Evolutionary conservation across 805 yeast species (phyloP), one percentile per base, ranked within the genome.

Genomic region (Spathaspora passalidarum): DNA sequence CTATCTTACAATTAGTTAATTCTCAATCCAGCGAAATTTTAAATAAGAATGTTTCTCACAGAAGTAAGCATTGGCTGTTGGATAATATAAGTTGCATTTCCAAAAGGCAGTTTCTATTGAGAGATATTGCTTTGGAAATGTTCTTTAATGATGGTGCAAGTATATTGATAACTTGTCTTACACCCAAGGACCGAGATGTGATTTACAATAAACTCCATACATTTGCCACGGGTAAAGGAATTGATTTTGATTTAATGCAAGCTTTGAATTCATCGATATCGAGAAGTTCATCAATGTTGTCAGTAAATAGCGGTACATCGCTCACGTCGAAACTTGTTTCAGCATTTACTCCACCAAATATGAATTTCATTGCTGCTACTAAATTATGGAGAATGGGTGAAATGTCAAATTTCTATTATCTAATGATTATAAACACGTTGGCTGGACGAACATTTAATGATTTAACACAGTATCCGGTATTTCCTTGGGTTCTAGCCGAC

Each of bases 361-460:
- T 49, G 11, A 49, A 60, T 6, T 49, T 58, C 23, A 65, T 75
- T 10, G 61, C 74, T 2, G 81, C 84, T 0, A 85, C 96, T 0
- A 76, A 71, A 50, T 78, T 79, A 54, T 89, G 97, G 97, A 76
- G 72, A 50, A 69, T 63, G 43, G 96, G 96, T 1, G 82, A 84
- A 51, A 76, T 90, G 57, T 86, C 96, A 0, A 89, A 89, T 57
- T 90, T 89, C 54, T 85, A 83, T 57, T 89, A 89, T 56, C 66
- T 89, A 55, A 85, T 88, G 80, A 75, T 86, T 14, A 68, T 89
- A 20, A 89, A 89, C 56, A 88, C 94, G 0, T 62, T 89, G 46
- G 95, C 96, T 0, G 97, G 97, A 0, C 68, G 97, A 51, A 88
- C 96, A 0, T 88, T 84, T 63, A 90, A 89, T 62, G 96, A 89